Evolutionary conservation across 2,329 filamentous ascomycete species (phyloP).

Genomic region (Scleromitrula shiraiana): DNA sequence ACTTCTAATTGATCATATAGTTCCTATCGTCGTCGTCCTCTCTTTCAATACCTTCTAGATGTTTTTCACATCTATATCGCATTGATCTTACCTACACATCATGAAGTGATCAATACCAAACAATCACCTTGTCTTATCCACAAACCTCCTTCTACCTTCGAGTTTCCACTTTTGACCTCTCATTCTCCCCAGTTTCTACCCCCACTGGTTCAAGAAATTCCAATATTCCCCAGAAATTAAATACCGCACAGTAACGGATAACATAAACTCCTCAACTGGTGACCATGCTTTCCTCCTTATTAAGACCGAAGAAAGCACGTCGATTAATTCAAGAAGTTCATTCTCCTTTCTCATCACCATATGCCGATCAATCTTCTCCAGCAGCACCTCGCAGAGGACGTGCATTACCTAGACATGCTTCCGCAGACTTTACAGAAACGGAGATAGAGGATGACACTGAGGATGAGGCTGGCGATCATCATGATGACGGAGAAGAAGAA

Average conservation of each 20-base stretch:
- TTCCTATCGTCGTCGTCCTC: no score
- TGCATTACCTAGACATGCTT: conserved; percentile 34
- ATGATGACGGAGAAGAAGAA: conserved; percentile 16
- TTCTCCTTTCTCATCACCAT: conserved; percentile 29
- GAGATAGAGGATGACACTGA: conserved; percentile 41
- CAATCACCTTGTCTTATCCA: not conserved
- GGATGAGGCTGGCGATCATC: conserved; percentile 12
- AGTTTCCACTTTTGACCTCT: no score
- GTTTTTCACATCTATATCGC: no score
- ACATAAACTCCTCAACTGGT: no score
- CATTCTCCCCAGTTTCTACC: no score
- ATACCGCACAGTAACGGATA: no score
- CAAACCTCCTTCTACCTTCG: no score
- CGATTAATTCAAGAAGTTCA: conserved; percentile 22
- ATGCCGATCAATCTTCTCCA: conserved; percentile 22
- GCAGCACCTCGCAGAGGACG: conserved; percentile 15
- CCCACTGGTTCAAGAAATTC: no score
- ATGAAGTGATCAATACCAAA: not conserved
- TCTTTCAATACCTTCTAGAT: no score
- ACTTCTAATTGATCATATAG: no score
- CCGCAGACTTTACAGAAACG: conserved; percentile 57
- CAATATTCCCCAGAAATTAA: no score
- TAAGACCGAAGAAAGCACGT: conserved; percentile 28
- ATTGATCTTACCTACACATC: not conserved
- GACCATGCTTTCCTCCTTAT: conserved; percentile 32